Evolutionary conservation across 495 filamentous ascomycete species (phyloP).

Genomic region (Podospora tetraspora): DNA sequence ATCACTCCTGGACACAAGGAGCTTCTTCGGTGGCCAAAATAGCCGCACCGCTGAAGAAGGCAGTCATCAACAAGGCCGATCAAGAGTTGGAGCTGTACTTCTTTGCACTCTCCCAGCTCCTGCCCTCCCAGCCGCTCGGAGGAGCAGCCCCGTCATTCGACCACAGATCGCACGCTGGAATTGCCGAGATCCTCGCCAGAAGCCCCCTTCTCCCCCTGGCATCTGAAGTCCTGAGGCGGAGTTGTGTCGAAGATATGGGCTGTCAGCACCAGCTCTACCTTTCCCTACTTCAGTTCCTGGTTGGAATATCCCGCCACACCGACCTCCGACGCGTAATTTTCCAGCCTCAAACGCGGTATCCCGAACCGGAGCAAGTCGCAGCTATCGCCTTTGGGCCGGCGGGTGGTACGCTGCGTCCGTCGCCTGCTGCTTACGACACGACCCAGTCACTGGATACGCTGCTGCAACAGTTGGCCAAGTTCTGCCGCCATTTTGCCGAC

Average conservation of each 20-base stretch:
- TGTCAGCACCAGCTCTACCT: conserved; percentile 13
- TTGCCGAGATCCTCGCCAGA: conserved; percentile 27
- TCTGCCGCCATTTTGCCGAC: background rate
- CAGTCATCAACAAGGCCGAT: background rate
- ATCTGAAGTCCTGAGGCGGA: conserved; percentile 27
- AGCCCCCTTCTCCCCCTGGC: conserved; percentile 31
- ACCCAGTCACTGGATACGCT: conserved; percentile 1
- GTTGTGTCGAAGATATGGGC: conserved; percentile 29
- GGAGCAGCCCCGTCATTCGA: conserved; percentile 12
- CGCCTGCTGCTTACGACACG: background rate
- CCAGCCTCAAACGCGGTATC: conserved; percentile 20
- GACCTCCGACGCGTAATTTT: conserved; percentile 16
- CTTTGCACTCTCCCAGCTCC: conserved; percentile 14
- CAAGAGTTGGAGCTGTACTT: conserved; percentile 12
- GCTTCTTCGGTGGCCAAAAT: background rate
- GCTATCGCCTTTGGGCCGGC: background rate
- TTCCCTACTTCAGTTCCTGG: conserved; percentile 29
- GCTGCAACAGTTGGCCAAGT: background rate
- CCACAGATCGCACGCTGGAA: conserved; percentile 6
- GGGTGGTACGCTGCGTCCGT: too few relatives aligned
- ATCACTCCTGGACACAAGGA: background rate
- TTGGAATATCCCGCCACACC: conserved; percentile 18
- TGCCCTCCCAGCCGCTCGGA: conserved; percentile 5
- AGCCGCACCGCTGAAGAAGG: background rate
- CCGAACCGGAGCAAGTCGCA: conserved; percentile 16